Evolutionary conservation across 2,329 filamentous ascomycete species (phyloP).

Genomic region (Septoria petroselini): DNA sequence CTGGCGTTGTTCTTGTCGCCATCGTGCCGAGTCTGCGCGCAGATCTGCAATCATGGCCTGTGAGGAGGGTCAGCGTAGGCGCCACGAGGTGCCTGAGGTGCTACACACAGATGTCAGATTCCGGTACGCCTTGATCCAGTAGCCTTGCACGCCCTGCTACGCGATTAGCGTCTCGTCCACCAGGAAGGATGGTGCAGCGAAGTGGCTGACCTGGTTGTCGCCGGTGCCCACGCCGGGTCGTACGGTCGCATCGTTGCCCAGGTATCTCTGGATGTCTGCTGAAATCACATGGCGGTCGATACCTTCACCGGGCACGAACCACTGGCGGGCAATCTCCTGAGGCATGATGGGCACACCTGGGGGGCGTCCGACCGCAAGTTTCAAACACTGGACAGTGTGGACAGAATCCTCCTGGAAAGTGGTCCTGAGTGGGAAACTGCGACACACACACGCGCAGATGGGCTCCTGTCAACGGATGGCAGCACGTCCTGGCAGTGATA

Average conservation of each 20-base stretch:
- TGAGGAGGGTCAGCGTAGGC: constrained; percentile 14
- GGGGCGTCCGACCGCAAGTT: constrained; percentile 4
- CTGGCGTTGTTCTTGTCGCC: constrained; percentile 40
- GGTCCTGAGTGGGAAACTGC: constrained; percentile 2
- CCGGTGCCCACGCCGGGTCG: constrained; percentile 47
- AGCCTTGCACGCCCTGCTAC: constrained; percentile 45
- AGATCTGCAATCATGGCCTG: constrained; percentile 52
- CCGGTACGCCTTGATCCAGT: constrained; percentile 53
- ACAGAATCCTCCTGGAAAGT: constrained; percentile 1
- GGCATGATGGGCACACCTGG: constrained; percentile 29
- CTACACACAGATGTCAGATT: constrained; percentile 49
- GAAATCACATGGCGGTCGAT: constrained; percentile 53
- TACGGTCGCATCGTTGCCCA: constrained; percentile 51
- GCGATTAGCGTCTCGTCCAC: constrained; percentile 23
- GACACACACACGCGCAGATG: constrained; percentile 8
- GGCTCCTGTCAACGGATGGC: neutral
- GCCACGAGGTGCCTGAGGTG: neutral
- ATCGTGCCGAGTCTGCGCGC: constrained; percentile 48
- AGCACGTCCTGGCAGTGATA: constrained; percentile 8
- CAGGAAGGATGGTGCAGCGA: constrained; percentile 19
- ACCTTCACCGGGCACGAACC: constrained; percentile 51
- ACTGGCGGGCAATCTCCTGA: constrained; percentile 43
- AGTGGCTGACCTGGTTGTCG: constrained; percentile 44
- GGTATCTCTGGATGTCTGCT: constrained; percentile 52
- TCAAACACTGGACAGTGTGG: neutral